phyloP scores from a whole-genome alignment of 192 early-diverging fungal species.

The Linnemannia schmuckeri region DNA sequence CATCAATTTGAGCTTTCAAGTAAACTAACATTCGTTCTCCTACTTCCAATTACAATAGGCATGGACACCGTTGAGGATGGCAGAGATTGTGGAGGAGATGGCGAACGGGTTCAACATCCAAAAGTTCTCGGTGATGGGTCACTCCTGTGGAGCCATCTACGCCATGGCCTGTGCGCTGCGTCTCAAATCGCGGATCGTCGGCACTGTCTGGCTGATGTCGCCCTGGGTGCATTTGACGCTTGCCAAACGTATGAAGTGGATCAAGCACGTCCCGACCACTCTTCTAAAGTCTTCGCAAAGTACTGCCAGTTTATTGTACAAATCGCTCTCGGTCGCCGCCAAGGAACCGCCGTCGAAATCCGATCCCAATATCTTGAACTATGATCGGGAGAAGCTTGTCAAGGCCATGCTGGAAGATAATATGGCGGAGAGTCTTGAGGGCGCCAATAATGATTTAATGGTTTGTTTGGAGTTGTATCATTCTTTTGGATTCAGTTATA shows the following conservation, averaged over 20 bases:
- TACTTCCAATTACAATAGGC: neutral
- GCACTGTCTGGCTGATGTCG: conserved; percentile 59
- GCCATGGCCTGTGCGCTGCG: conserved; percentile 60
- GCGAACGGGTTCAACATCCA: conserved; percentile 56
- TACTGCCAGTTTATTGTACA: conserved; percentile 42
- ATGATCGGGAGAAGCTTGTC: conserved; percentile 56
- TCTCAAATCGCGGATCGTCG: conserved; percentile 48
- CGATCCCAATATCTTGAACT: conserved; percentile 48
- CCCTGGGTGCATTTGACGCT: conserved; percentile 59
- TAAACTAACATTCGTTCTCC: neutral
- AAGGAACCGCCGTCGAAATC: conserved; percentile 50
- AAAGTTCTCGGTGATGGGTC: conserved; percentile 60
- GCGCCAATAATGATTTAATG: conserved; percentile 59
- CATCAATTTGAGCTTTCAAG: neutral
- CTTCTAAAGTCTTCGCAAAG: conserved; percentile 44
- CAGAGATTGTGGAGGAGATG: conserved; percentile 59
- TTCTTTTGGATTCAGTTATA: conserved; percentile 59
- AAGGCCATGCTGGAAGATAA: conserved; percentile 58
- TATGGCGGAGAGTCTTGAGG: conserved; percentile 56
- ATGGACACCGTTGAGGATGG: conserved; percentile 48
- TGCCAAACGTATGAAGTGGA: conserved; percentile 61
- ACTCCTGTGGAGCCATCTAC: conserved; percentile 59
- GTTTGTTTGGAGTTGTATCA: conserved; percentile 57
- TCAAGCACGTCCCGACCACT: conserved; percentile 54
- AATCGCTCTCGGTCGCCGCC: conserved; percentile 51